Percentiles rank a stretch among this genome's conserved stretches.
Evolutionary conservation across 1,284 basidiomycete genomes (phyloP).

Genomic region (Puccinia hordei): DNA sequence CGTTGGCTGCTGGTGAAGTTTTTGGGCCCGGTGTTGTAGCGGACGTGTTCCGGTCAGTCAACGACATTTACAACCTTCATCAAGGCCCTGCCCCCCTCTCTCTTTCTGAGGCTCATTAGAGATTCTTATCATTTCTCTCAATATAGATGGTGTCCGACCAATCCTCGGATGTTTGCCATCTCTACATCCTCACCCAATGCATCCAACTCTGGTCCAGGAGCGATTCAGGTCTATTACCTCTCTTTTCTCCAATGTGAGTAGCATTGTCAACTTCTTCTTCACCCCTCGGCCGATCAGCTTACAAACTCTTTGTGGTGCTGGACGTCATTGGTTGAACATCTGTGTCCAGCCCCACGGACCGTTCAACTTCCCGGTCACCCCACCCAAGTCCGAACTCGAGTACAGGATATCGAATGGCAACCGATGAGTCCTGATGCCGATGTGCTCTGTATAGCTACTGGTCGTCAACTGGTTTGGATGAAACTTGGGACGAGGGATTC

Average conservation of each 20-base stretch:
- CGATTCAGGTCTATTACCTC: slow-evolving; percentile 32
- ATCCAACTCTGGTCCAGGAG: slow-evolving; percentile 16
- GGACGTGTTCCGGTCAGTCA: slow-evolving; percentile 34
- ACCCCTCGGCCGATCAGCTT: not conserved
- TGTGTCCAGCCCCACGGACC: slow-evolving; percentile 11
- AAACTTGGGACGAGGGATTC: slow-evolving; percentile 36
- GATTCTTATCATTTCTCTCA: not conserved
- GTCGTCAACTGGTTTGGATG: slow-evolving; percentile 43
- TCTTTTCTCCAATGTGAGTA: slow-evolving; percentile 48
- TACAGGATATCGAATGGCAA: slow-evolving; percentile 48
- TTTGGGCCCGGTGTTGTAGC: slow-evolving; percentile 15
- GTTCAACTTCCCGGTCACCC: slow-evolving; percentile 24
- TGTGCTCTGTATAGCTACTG: slow-evolving; percentile 40
- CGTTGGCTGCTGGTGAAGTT: slow-evolving; percentile 37
- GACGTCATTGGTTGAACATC: not conserved
- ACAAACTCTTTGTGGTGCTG: not conserved
- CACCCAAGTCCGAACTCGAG: slow-evolving; percentile 19
- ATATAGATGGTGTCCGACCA: slow-evolving; percentile 46
- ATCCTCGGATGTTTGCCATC: slow-evolving; percentile 41
- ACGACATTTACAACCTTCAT: not conserved
- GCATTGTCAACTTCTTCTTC: too few relatives aligned
- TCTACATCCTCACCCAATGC: slow-evolving; percentile 46
- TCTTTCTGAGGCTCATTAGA: not conserved
- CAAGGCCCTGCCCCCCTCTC: not conserved
- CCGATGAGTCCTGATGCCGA: slow-evolving; percentile 23